Evolutionary conservation across 371 early-diverging fungal species (phyloP).

Genomic region (Haplosporangium sp.): DNA sequence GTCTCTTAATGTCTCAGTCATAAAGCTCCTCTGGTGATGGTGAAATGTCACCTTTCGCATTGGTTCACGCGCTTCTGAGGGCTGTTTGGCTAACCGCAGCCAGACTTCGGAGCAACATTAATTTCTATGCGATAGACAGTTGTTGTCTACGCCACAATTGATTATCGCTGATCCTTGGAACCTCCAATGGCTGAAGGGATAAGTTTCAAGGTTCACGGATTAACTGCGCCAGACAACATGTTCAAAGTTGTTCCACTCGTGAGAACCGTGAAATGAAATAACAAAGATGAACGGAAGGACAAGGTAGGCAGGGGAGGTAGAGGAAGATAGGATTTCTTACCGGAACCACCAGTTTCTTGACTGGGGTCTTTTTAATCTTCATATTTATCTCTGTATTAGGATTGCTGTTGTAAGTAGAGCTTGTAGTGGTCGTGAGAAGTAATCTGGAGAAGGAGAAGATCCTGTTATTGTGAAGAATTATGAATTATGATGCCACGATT

Average conservation of each 20-base stretch:
- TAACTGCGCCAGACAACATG: not conserved
- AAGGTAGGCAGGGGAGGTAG: not conserved
- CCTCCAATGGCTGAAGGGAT: not conserved
- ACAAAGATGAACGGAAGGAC: not conserved
- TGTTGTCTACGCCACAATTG: too few species aligned
- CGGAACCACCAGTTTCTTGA: slow-evolving; percentile 71
- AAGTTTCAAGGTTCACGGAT: not conserved
- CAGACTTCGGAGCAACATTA: not conserved
- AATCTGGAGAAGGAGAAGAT: not conserved
- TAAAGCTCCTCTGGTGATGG: not conserved
- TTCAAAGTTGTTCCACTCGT: not conserved
- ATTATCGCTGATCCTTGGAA: not conserved
- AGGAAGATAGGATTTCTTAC: slow-evolving; percentile 57
- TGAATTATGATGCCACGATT: not conserved
- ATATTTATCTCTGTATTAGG: slow-evolving; percentile 39
- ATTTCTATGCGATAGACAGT: not conserved
- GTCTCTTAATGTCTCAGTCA: not conserved
- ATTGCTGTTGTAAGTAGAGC: not conserved
- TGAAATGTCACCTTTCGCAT: not conserved
- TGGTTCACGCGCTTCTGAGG: not conserved
- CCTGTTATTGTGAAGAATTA: not conserved
- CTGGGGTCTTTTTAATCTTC: slow-evolving; percentile 78
- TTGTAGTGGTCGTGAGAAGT: not conserved
- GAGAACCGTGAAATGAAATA: not conserved
- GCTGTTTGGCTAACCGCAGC: not conserved